Evolutionary conservation across 768 basidiomycete species (phyloP).

Genomic region (Sutorius australiensis): DNA sequence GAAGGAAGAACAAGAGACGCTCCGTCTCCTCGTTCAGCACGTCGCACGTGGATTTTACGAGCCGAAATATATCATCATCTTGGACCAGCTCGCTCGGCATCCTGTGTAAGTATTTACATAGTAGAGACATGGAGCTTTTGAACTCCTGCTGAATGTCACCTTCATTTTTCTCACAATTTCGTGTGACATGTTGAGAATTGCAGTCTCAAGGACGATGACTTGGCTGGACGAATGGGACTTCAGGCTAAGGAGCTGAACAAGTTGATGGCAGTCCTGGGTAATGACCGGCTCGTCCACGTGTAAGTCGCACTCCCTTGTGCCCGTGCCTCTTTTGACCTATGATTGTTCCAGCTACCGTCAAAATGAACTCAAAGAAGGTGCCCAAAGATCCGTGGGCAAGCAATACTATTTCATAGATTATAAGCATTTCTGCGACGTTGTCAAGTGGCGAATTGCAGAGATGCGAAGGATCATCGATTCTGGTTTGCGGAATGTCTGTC

Average conservation of each 20-base stretch:
- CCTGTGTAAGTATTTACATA: conserved; percentile 78
- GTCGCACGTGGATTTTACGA: conserved; percentile 95
- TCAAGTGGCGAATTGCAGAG: conserved; percentile 94
- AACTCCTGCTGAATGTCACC: conserved; percentile 19
- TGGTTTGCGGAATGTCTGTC: conserved; percentile 77
- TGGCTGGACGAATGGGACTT: conserved; percentile 86
- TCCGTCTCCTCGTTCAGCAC: conserved; percentile 87
- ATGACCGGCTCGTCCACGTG: conserved; percentile 77
- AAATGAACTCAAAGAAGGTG: conserved; percentile 88
- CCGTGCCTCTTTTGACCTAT: conserved; percentile 1
- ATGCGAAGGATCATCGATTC: conserved; percentile 90
- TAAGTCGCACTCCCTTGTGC: conserved; percentile 35
- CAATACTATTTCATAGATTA: conserved; percentile 98
- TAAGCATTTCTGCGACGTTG: conserved; percentile 92
- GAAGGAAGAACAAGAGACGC: conserved; percentile 77
- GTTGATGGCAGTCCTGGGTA: conserved; percentile 75
- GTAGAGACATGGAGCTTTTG: conserved; percentile 21
- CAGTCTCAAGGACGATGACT: conserved; percentile 91
- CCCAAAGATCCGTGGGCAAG: conserved; percentile 80
- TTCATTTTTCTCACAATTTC: conserved; percentile 7
- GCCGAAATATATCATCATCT: conserved; percentile 81
- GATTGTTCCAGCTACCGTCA: conserved; percentile 65
- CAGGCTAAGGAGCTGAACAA: conserved; percentile 90
- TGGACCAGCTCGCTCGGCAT: conserved; percentile 91
- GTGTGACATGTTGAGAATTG: conserved; percentile 20